Evolutionary conservation across 1,139 yeast species (phyloP).

Genomic region (Suhomyces anneliseae): DNA sequence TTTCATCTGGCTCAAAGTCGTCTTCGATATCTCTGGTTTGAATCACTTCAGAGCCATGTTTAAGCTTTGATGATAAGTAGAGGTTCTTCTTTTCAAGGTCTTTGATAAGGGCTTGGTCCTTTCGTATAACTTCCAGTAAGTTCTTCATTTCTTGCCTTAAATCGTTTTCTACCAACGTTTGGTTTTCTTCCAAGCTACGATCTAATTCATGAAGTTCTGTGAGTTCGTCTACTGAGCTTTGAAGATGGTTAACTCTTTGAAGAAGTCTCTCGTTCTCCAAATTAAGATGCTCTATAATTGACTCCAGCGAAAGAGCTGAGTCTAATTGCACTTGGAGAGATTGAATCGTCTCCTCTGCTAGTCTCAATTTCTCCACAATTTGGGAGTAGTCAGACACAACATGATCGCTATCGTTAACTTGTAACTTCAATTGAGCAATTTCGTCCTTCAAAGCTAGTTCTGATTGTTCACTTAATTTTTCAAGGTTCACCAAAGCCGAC

Average conservation of each 20-base stretch:
- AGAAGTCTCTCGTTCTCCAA: constrained; percentile 51
- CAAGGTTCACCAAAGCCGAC: constrained; percentile 40
- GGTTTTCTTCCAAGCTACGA: constrained; percentile 61
- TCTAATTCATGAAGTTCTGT: constrained; percentile 61
- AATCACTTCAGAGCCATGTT: background rate
- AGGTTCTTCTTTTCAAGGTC: constrained; percentile 34
- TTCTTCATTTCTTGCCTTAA: constrained; percentile 45
- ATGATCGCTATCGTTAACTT: constrained; percentile 14
- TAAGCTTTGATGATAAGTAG: constrained; percentile 22
- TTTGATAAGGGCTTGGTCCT: constrained; percentile 27
- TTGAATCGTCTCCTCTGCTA: constrained; percentile 42
- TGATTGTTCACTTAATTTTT: constrained; percentile 29
- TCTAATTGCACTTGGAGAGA: constrained; percentile 49
- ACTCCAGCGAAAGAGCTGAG: constrained; percentile 42
- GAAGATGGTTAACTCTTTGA: constrained; percentile 38
- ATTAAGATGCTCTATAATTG: constrained; percentile 56
- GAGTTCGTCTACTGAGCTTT: constrained; percentile 51
- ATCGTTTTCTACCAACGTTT: constrained; percentile 55
- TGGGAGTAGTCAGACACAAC: constrained; percentile 18
- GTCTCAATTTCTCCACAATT: constrained; percentile 29
- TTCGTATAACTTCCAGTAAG: constrained; percentile 28
- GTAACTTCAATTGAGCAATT: constrained; percentile 26
- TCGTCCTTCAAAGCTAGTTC: constrained; percentile 24
- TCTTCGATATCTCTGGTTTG: background rate
- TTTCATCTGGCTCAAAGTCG: background rate